A percentile compares a stretch with the other conserved stretches of the same genome.
Conservation (phyloP, 768 basidiomycete genomes). For the Podaxis pistillaris region DNA sequence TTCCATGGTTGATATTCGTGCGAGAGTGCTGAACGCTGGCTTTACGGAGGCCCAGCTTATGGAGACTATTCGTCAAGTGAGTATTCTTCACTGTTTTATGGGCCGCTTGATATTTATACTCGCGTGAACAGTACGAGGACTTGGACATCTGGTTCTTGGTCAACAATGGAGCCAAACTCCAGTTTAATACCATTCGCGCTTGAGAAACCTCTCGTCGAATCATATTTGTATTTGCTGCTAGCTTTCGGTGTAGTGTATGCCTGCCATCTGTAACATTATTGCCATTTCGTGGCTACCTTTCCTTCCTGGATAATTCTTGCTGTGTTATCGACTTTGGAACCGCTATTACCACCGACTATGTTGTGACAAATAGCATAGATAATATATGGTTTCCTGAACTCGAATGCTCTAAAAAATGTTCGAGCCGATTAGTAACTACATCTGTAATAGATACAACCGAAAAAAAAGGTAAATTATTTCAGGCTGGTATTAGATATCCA, state of each 20-base stretch:
- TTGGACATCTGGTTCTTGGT: constrained; percentile 78
- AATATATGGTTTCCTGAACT: background rate
- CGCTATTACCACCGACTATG: background rate
- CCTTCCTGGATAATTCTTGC: background rate
- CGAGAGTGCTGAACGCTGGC: constrained; percentile 80
- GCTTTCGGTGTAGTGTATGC: constrained; percentile 5
- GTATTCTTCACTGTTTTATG: constrained; percentile 21
- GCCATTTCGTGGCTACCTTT: background rate
- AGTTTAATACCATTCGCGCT: constrained; percentile 23
- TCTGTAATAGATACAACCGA: constrained; percentile 5
- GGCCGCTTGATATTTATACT: constrained; percentile 16
- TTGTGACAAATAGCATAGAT: background rate
- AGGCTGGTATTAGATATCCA: background rate
- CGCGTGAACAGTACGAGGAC: constrained; percentile 72
- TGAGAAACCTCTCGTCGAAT: background rate
- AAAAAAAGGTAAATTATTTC: background rate
- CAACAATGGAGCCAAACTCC: constrained; percentile 81
- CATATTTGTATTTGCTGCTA: background rate
- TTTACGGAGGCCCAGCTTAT: constrained; percentile 91
- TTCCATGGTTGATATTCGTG: constrained; percentile 84
- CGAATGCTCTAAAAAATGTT: background rate
- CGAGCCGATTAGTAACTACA: background rate
- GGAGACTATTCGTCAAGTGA: constrained; percentile 78
- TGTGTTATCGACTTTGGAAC: background rate
- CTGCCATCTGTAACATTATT: constrained; percentile 3